A percentile compares a stretch with the other conserved stretches of the same genome.
These are phyloP conservation scores for Lecanicillium sp. DNA, from an alignment of 2,329 filamentous ascomycete species.

Conservation along the genomic window DNA sequence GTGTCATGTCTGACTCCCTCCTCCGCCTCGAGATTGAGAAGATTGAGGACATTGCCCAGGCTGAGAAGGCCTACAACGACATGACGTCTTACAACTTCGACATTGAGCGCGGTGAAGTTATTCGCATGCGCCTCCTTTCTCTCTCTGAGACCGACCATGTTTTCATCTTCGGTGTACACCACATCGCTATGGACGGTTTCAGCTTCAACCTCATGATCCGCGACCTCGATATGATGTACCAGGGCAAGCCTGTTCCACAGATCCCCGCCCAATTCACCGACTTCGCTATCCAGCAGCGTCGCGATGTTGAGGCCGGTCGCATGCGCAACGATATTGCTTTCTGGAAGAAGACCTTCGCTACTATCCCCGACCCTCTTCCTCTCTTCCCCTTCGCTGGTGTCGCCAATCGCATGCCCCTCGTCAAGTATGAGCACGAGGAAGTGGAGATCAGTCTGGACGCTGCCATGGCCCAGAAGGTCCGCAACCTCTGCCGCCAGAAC, in stretches of 20 bases:
- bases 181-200: constrained; percentile 46
- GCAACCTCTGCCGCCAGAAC: constrained; percentile 16
- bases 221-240: constrained; percentile 40
- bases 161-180: constrained; percentile 41
- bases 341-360: constrained; percentile 17
- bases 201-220: constrained; percentile 38
- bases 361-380: constrained; percentile 16
- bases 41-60: constrained; percentile 19
- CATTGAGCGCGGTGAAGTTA: constrained; percentile 28
- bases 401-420: constrained; percentile 10
- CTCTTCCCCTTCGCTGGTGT: constrained; percentile 16
- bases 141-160: constrained; percentile 28
- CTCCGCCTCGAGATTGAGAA: constrained; percentile 24
- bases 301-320: constrained; percentile 19
- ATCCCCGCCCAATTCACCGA: constrained; percentile 30
- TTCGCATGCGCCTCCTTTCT: constrained; percentile 31
- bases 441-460: constrained; percentile 14
- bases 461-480: constrained; percentile 13
- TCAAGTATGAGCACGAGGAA: constrained; percentile 15
- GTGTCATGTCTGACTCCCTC: constrained; percentile 20
- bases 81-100: constrained; percentile 30
- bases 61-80: constrained; percentile 24
- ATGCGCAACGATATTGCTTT: constrained; percentile 20
- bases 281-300: constrained; percentile 29
- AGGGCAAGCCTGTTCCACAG: constrained; percentile 17